These are phyloP conservation scores for Furcasterigmium furcatum DNA, from an alignment of 2,329 filamentous ascomycete genomes.

Conservation along the genomic window DNA sequence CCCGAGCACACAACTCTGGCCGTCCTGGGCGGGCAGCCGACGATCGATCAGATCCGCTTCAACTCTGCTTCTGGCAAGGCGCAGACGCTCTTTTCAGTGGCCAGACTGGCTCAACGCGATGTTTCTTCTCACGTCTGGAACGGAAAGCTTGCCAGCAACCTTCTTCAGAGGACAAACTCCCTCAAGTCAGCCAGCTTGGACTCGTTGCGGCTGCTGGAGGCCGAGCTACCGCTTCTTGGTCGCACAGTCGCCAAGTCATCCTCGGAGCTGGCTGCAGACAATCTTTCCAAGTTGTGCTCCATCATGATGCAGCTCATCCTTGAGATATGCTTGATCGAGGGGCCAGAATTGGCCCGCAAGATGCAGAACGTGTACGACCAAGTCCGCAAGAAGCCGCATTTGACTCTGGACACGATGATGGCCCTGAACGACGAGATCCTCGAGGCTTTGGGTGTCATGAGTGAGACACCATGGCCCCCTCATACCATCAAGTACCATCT, in stretches of 20 bases:
- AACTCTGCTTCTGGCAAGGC: slow-evolving; percentile 6
- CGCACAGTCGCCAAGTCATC: slow-evolving; percentile 49
- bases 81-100: slow-evolving; percentile 7
- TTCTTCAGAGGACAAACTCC: slow-evolving; percentile 53
- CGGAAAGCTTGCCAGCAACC: slow-evolving; percentile 34
- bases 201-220: slow-evolving; percentile 60
- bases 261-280: slow-evolving; percentile 44
- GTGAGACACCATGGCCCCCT: background rate
- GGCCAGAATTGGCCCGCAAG: slow-evolving; percentile 13
- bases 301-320: slow-evolving; percentile 44
- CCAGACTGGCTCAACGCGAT: slow-evolving; percentile 8
- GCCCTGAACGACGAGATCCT: background rate
- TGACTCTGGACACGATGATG: background rate
- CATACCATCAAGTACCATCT: background rate
- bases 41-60: slow-evolving; percentile 38
- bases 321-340: slow-evolving; percentile 36
- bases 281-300: slow-evolving; percentile 43
- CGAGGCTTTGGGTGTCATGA: background rate
- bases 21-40: slow-evolving; percentile 45
- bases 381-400: background rate
- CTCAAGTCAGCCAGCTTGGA: slow-evolving; percentile 53
- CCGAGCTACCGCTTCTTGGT: slow-evolving; percentile 60
- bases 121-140: slow-evolving; percentile 26
- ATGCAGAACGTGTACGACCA: slow-evolving; percentile 2
- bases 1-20: slow-evolving; percentile 21